phyloP scores from a whole-genome alignment of 345 rosid species.

The thale cress (Arabidopsis thaliana) region TAIR10.1 NC_003070.9:18430001-18430500 shows the following conservation, averaged over 20 bases:
- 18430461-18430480: neutral
- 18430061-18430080: constrained; percentile 97
- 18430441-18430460: too few relatives aligned
- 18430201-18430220: constrained; percentile 98
- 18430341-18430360: constrained; percentile 38
- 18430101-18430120: constrained; percentile 72
- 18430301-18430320: neutral
- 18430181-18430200: constrained; percentile 88
- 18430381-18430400: constrained; percentile 73
- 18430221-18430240: constrained; percentile 96
- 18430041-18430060: constrained; percentile 98
- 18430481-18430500: neutral
- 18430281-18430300: constrained; percentile 53
- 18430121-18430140: constrained; percentile 94
- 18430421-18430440: constrained; percentile 1
- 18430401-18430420: constrained; percentile 53
- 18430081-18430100: constrained; percentile 93
- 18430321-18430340: constrained; percentile 18
- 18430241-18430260: constrained; percentile 77
- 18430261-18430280: constrained; percentile 84
- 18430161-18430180: constrained; percentile 93
- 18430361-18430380: constrained; percentile 55
- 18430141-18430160: constrained; percentile 97
- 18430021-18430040: constrained; percentile 77
- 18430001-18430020: constrained; percentile 95